phyloP scores from a whole-genome alignment of 148 eudicot genomes.

The Vaccinium darrowii region DNA sequence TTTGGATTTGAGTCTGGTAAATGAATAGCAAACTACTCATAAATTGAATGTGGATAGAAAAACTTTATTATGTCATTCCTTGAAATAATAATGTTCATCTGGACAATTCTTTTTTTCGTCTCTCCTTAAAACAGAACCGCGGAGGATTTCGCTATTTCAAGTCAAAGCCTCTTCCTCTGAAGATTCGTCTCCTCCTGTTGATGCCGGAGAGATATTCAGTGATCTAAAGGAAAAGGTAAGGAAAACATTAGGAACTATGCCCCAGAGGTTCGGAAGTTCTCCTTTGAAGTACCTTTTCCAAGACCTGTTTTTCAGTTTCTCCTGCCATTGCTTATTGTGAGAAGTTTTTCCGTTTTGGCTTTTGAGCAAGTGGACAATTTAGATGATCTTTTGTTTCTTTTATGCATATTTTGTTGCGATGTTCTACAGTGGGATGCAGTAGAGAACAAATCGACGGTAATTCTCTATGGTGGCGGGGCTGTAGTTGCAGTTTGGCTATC shows the following conservation, averaged over 20 bases:
- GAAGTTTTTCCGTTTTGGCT: not conserved
- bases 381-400: too few species aligned
- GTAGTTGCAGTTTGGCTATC: slow-evolving; percentile 87
- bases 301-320: not conserved
- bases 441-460: slow-evolving; percentile 94
- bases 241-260: not conserved
- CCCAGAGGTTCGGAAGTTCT: not conserved
- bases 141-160: slow-evolving; percentile 58
- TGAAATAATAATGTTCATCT: not conserved
- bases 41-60: not conserved
- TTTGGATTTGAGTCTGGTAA: not conserved
- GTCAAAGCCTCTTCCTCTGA: slow-evolving; percentile 73
- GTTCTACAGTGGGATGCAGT: slow-evolving; percentile 82
- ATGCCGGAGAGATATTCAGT: slow-evolving; percentile 59
- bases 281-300: not conserved
- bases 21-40: not conserved
- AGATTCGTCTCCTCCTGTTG: slow-evolving; percentile 54
- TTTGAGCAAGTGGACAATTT: not conserved
- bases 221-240: slow-evolving; percentile 92
- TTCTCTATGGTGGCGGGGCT: slow-evolving; percentile 94
- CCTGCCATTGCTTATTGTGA: not conserved
- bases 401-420: not conserved
- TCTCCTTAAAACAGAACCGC: slow-evolving; percentile 44
- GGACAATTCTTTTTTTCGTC: not conserved
- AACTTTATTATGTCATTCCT: not conserved